phyloP scores from a whole-genome alignment of 2,329 filamentous ascomycete genomes.

The Endocalyx cinctus region DNA sequence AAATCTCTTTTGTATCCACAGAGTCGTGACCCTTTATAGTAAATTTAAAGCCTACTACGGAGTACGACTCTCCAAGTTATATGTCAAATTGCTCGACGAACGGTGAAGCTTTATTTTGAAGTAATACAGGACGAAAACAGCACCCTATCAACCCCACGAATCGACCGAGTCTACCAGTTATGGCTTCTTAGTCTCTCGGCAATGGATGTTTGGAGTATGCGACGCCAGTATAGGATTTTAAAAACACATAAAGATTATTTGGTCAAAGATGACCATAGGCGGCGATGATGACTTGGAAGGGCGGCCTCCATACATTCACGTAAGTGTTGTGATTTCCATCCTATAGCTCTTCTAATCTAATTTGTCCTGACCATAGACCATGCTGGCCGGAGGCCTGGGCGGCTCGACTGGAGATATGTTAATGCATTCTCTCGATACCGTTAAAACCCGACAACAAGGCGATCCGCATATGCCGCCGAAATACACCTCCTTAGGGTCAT shows the following conservation, averaged over 20 bases:
- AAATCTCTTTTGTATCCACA: too few relatives aligned
- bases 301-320: conserved; percentile 60
- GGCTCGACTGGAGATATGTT: conserved; percentile 93
- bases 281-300: conserved; percentile 47
- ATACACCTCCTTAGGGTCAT: conserved; percentile 84
- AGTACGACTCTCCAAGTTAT: too few relatives aligned
- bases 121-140: too few relatives aligned
- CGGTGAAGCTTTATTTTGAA: too few relatives aligned
- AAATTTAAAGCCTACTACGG: too few relatives aligned
- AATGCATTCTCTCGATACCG: conserved; percentile 98
- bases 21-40: too few relatives aligned
- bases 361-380: conserved; percentile 55
- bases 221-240: conserved; percentile 15
- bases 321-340: conserved; percentile 33
- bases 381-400: conserved; percentile 91
- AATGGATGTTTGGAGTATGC: conserved; percentile 23
- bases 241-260: conserved; percentile 11
- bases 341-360: conserved; percentile 6
- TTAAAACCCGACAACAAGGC: conserved; percentile 96
- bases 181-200: too few relatives aligned
- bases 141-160: conserved; percentile 9
- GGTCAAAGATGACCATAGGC: conserved; percentile 32
- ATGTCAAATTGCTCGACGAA: too few relatives aligned
- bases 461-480: conserved; percentile 90
- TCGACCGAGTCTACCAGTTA: too few relatives aligned